Conservation (phyloP, 1,284 basidiomycete genomes). For the Ceratobasidium sp. region DNA sequence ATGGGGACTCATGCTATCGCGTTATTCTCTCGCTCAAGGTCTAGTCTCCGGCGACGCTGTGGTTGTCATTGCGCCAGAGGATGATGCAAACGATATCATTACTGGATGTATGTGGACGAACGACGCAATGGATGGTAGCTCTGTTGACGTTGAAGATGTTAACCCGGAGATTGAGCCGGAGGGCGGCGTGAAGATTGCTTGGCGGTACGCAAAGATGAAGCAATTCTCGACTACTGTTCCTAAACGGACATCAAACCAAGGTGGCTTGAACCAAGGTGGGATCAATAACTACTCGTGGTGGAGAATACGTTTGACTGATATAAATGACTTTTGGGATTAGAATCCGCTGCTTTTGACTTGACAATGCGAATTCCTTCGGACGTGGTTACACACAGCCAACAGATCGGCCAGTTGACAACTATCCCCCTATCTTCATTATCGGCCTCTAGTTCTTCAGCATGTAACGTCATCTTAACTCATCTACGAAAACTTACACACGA, state of each 20-base stretch:
- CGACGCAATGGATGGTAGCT: slow-evolving; percentile 22
- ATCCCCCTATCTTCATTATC: slow-evolving; percentile 21
- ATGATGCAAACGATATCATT: slow-evolving; percentile 69
- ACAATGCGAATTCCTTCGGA: slow-evolving; percentile 26
- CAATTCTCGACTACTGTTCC: slow-evolving; percentile 88
- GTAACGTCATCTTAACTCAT: slow-evolving; percentile 21
- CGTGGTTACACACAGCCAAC: slow-evolving; percentile 31
- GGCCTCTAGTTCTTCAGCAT: neutral
- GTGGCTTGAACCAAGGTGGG: slow-evolving; percentile 14
- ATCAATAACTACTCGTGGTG: neutral
- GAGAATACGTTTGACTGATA: slow-evolving; percentile 52
- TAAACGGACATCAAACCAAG: slow-evolving; percentile 53
- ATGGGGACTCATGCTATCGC: slow-evolving; percentile 88
- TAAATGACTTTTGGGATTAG: slow-evolving; percentile 56
- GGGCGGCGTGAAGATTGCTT: slow-evolving; percentile 85
- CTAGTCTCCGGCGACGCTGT: slow-evolving; percentile 78
- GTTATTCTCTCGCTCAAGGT: slow-evolving; percentile 92
- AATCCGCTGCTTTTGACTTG: slow-evolving; percentile 29
- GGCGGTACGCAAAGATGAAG: slow-evolving; percentile 95
- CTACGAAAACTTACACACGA: slow-evolving; percentile 28
- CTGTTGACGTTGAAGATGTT: slow-evolving; percentile 51
- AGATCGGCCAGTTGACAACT: slow-evolving; percentile 38
- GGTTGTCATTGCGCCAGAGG: slow-evolving; percentile 72
- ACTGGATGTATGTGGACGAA: slow-evolving; percentile 83
- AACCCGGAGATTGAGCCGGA: slow-evolving; percentile 60